phyloP scores from a whole-genome alignment of 73 alveolate genomes.

The Stentor roeselii region DNA sequence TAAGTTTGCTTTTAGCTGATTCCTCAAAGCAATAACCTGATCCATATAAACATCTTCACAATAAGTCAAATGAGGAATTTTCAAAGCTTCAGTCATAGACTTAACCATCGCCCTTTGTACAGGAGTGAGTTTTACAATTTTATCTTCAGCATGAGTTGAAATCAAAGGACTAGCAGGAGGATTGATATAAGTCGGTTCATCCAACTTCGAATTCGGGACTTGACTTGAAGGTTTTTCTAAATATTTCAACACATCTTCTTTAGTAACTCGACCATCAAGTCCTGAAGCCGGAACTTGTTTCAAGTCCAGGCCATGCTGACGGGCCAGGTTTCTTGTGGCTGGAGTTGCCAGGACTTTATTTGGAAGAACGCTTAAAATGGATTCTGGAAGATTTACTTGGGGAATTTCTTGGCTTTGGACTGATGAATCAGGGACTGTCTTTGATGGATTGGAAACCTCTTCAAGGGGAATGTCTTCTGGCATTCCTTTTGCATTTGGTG shows the following conservation, averaged over 20 bases:
- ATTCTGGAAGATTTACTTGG: no score
- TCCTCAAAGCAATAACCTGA: conserved; percentile 56
- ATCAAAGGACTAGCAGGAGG: not conserved
- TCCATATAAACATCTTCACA: conserved; percentile 72
- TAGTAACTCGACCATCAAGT: conserved; percentile 66
- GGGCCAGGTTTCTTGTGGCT: conserved; percentile 72
- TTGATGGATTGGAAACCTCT: not conserved
- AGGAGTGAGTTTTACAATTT: conserved; percentile 59
- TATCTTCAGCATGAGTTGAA: conserved; percentile 19
- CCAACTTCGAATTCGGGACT: not conserved
- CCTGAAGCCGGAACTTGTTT: conserved; percentile 64
- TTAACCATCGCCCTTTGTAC: conserved; percentile 78
- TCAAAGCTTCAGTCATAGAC: conserved; percentile 75
- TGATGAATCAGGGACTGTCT: not conserved
- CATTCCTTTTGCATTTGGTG: not conserved
- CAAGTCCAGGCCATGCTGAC: conserved; percentile 58
- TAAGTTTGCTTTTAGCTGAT: conserved; percentile 49
- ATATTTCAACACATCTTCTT: conserved; percentile 52
- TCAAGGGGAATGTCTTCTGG: not conserved
- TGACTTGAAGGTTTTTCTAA: not conserved
- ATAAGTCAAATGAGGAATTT: conserved; percentile 73
- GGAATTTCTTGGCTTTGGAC: no score
- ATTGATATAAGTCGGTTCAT: not conserved
- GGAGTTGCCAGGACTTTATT: conserved; percentile 83
- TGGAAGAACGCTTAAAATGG: no score